A percentile compares a stretch with the other conserved stretches of the same genome.
These are phyloP conservation scores for Bipolaris cookei DNA, from an alignment of 2,329 filamentous ascomycete species.

Conservation along the genomic window DNA sequence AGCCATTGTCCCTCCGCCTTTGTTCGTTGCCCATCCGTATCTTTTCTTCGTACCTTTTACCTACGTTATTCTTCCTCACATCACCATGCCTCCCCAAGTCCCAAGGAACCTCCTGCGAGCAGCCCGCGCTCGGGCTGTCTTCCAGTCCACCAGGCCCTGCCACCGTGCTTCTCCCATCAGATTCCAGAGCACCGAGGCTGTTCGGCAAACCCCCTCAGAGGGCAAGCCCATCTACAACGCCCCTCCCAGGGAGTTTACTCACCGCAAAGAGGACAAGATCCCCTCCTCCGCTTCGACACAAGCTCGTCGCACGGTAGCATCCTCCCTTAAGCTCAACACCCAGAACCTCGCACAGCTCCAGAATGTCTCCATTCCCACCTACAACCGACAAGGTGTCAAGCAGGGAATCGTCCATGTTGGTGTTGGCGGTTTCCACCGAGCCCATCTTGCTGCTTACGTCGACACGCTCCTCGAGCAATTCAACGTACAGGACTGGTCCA, in stretches of 20 bases:
- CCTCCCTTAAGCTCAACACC: slow-evolving; percentile 25
- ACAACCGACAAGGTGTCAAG: slow-evolving; percentile 33
- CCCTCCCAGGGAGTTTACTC: slow-evolving; percentile 9
- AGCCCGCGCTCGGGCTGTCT: slow-evolving; percentile 18
- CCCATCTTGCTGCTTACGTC: slow-evolving; percentile 38
- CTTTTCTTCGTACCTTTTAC: not conserved
- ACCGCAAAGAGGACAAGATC: slow-evolving; percentile 14
- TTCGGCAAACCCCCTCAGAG: slow-evolving; percentile 11
- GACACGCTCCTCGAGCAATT: slow-evolving; percentile 37
- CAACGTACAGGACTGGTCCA: slow-evolving; percentile 35
- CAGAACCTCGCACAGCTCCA: slow-evolving; percentile 30
- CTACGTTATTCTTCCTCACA: not conserved
- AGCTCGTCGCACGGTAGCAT: slow-evolving; percentile 3
- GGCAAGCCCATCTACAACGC: slow-evolving; percentile 12
- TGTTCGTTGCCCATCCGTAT: slow-evolving; percentile 9
- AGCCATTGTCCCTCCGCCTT: slow-evolving; percentile 2
- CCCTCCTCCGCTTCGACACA: not conserved
- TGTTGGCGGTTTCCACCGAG: slow-evolving; percentile 39
- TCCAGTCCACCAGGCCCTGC: slow-evolving; percentile 18
- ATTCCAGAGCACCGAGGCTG: slow-evolving; percentile 19
- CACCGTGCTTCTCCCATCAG: slow-evolving; percentile 10
- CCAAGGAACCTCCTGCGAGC: slow-evolving; percentile 21
- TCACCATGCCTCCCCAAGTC: slow-evolving; percentile 20
- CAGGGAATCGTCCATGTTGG: slow-evolving; percentile 40
- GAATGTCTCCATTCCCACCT: slow-evolving; percentile 31